Base-by-base conservation (phyloP, 106 monocot species). In the Ottelia alismoides region DNA sequence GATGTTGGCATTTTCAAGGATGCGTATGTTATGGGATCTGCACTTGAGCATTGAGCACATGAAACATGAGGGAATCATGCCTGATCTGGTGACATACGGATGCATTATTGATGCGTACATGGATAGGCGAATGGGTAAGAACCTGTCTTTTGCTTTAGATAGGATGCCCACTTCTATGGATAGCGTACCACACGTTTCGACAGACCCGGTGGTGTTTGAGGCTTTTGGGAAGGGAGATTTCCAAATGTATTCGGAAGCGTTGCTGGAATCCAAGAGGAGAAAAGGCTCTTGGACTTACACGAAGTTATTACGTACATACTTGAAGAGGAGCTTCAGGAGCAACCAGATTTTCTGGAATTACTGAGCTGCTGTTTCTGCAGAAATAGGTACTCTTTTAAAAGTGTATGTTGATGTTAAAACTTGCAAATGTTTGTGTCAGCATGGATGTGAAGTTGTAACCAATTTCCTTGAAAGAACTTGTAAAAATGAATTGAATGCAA, bases 291-390 rank as follows among this genome's bases (percentile, higher is more conserved):
- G 81, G 81, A 78, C 82, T 55, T 96, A 96, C 47, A 67, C 84
- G 5, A 73, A 72, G 62, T 58, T 89, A 31, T 25, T 89, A 21
- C 47, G 57, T 1, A 49, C 74, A n/a, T 82, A 96, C 55, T 18
- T 78, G 21, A 89, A 68, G 67, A 85, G 74, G 58, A 58, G 70
- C 11, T 72, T 77, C 47, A 76, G 96, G 60, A 72, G 63, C 31
- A 82, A 96, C 58, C 88, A 88, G 66, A 67, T 96, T 17, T 88
- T 96, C 71, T 96, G 94, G 94, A 88, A 96, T 68, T 96, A 96
- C 58, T 88, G 71, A 83, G 18, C 51, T 35, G 40, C 6, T 43
- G 40, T n/a, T n/a, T n/a, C n/a, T n/a, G n/a, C n/a, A n/a, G n/a
- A n/a, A n/a, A n/a, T n/a, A n/a, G n/a, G n/a, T n/a, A n/a, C n/a